Conservation (phyloP, 1,139 yeast species). For the Pichiaceae sp. region DNA sequence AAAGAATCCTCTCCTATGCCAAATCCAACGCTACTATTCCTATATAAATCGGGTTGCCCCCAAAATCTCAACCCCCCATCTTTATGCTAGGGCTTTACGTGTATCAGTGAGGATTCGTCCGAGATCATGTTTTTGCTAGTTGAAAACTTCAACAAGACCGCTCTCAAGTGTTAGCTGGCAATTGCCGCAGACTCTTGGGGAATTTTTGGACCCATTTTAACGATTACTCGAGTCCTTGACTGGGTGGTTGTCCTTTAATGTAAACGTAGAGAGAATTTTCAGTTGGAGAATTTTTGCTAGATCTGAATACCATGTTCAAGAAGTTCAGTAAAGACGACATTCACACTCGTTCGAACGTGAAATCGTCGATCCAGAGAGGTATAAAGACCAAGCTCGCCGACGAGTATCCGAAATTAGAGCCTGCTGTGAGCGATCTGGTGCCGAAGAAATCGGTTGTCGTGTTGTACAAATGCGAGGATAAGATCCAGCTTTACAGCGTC, state of each 20-base stretch:
- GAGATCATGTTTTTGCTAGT: constrained; percentile 99
- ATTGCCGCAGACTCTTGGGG: constrained; percentile 45
- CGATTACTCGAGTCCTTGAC: not conserved
- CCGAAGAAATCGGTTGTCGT: constrained; percentile 90
- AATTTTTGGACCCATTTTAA: constrained; percentile 58
- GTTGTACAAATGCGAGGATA: constrained; percentile 82
- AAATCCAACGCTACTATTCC: too few relatives aligned
- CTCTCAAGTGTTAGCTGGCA: constrained; percentile 59
- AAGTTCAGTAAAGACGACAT: constrained; percentile 82
- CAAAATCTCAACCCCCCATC: constrained; percentile 33
- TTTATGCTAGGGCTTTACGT: constrained; percentile 99
- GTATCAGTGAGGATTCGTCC: constrained; percentile 99
- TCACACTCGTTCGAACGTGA: constrained; percentile 84
- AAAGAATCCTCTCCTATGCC: too few relatives aligned
- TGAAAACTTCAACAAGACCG: constrained; percentile 99
- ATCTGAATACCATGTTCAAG: constrained; percentile 34
- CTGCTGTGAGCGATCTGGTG: constrained; percentile 68
- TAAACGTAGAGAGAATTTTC: not conserved
- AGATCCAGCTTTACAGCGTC: constrained; percentile 67
- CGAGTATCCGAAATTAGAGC: constrained; percentile 67
- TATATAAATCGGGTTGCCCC: constrained; percentile 2
- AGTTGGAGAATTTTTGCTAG: not conserved
- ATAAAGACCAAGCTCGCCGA: constrained; percentile 63
- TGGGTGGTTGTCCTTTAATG: not conserved
- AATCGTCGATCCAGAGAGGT: constrained; percentile 86